Evolutionary conservation across 345 rosid species (phyloP), one percentile per base, ranked within the genome.

Genomic region (Theobroma cacao): DNA sequence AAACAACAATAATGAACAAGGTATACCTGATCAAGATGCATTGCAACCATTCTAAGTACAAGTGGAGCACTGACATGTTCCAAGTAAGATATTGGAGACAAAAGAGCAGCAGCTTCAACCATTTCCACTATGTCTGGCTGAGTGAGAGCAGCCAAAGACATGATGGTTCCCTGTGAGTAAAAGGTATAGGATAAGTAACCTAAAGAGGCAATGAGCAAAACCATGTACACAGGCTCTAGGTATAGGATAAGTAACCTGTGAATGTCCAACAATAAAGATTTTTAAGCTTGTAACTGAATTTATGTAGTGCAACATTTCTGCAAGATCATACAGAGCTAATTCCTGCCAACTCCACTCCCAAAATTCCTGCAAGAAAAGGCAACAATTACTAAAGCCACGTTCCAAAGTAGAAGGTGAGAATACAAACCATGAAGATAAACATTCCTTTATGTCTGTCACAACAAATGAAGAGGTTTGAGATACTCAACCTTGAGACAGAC

Each of bases 271-370:
- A 84, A 93, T 76, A 71, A 91, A 89, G 70, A 90, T 76, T 86
- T 93, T 93, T 80, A 92, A 88, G 79, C 82, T 88, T 62, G 95
- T 80, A 56, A 76, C 45, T 40, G 88, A 80, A 84, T 89, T 78
- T 72, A 90, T 52, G 81, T 87, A 84, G 66, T 40, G 59, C 64
- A 95, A 68, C 97, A 92, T 92, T 88, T 80, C 93, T 52, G 95
- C 87, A 34, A 92, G 88, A 82, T 93, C 99, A 85, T 77, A 84
- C 62, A 90, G 71, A 1, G 99, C 99, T 84, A 93, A 83, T 72
- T 95, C 98, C 91, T 95, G 90, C 98, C 98, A 95, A 84, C 97
- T 95, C 96, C 96, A 95, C 48, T 95, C 94, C 99, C 99, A 95
- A 85, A 86, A 95, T 34, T 92, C 92, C 99, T 93, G 85, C 85